These are phyloP conservation scores for Eucalyptus marginata DNA, from an alignment of 345 rosid genomes.

Conservation along the genomic window DNA sequence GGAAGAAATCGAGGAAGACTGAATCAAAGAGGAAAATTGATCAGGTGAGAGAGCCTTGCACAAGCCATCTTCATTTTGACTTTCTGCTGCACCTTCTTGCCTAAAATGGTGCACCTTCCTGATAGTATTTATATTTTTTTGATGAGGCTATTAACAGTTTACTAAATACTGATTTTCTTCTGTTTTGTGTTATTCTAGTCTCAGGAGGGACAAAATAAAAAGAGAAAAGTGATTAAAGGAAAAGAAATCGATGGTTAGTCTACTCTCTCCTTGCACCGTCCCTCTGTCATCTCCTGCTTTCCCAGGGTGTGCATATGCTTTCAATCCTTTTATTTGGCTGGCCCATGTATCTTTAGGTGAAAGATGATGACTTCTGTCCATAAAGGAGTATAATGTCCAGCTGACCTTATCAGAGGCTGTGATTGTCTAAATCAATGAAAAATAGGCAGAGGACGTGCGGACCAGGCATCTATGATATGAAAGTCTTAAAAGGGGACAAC, in stretches of 20 bases:
- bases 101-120: not conserved
- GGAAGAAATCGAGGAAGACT: constrained; percentile 10
- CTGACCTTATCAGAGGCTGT: not conserved
- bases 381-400: not conserved
- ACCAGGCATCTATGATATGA: not conserved
- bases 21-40: constrained; percentile 12
- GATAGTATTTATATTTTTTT: not conserved
- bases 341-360: not conserved
- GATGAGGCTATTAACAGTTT: not conserved
- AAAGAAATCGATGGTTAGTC: constrained; percentile 3
- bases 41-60: constrained; percentile 5
- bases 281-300: not conserved
- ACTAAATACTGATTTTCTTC: not conserved
- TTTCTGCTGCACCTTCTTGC: not conserved
- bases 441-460: not conserved
- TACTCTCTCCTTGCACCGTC: not conserved
- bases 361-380: not conserved
- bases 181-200: not conserved
- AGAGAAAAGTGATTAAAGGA: constrained; percentile 11
- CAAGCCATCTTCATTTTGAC: not conserved
- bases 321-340: not conserved
- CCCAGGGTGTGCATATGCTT: not conserved
- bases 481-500: not conserved
- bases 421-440: not conserved
- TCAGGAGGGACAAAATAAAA: constrained; percentile 29